A percentile compares a stretch with the other conserved stretches of the same genome.
These are phyloP conservation scores for Phytomonas serpens DNA, from an alignment of 208 protist genomes.

Conservation along the genomic window DNA sequence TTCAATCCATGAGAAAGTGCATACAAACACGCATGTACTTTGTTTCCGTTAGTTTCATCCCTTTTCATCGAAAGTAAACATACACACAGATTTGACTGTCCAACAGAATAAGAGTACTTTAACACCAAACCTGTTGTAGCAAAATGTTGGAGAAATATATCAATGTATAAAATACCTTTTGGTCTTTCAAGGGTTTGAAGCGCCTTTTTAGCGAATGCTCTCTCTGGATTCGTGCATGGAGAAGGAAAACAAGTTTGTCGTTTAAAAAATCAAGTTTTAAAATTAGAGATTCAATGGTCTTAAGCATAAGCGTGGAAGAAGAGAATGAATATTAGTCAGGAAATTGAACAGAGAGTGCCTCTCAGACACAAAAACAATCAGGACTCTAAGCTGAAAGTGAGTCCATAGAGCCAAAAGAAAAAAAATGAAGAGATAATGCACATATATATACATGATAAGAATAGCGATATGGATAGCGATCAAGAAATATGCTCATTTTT, in stretches of 20 bases:
- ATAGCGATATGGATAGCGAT: background rate
- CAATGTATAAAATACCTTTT: background rate
- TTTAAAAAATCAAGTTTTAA: background rate
- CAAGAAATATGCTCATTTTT: background rate
- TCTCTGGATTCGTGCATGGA: background rate
- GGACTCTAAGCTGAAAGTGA: background rate
- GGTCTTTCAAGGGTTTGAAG: background rate
- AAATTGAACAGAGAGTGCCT: background rate
- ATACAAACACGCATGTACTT: background rate
- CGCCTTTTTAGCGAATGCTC: background rate
- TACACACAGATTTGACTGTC: background rate
- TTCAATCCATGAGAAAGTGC: background rate
- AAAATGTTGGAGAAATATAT: background rate
- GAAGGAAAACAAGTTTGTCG: background rate
- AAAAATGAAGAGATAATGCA: background rate
- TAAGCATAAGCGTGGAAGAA: background rate
- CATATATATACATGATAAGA: background rate
- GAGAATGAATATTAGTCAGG: background rate
- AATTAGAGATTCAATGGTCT: background rate
- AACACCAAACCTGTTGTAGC: background rate
- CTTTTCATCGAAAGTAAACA: background rate
- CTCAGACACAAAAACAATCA: conserved; percentile 4
- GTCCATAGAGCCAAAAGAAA: background rate
- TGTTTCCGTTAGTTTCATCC: background rate
- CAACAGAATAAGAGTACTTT: background rate